These are phyloP conservation scores for Phlebopus sp. DNA, from an alignment of 1,284 basidiomycete species.

Conservation along the genomic window DNA sequence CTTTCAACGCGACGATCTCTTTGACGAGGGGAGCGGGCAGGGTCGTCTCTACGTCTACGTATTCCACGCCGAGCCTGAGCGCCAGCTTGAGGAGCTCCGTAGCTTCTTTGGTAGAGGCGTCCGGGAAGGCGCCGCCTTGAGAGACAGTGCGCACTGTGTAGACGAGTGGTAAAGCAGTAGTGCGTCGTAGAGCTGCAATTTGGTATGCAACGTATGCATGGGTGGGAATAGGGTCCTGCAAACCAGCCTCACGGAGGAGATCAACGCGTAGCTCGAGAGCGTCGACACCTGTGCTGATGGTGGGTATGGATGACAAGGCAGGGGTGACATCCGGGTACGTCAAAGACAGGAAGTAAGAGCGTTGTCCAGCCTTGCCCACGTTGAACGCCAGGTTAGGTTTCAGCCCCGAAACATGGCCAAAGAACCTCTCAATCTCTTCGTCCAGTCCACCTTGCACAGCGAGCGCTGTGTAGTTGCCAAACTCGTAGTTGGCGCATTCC, in stretches of 20 bases:
- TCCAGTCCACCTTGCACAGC: constrained; percentile 14
- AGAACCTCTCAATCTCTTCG: constrained; percentile 69
- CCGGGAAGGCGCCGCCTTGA: constrained; percentile 93
- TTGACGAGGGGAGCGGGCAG: constrained; percentile 66
- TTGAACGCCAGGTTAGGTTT: constrained; percentile 65
- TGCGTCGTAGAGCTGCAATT: constrained; percentile 76
- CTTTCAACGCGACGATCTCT: constrained; percentile 58
- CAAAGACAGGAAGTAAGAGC: constrained; percentile 89
- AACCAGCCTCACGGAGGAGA: constrained; percentile 60
- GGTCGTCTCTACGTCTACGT: constrained; percentile 88
- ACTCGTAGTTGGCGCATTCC: constrained; percentile 84
- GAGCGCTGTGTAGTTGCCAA: constrained; percentile 71
- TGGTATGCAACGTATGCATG: constrained; percentile 79
- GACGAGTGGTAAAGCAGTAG: constrained; percentile 83
- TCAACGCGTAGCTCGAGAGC: constrained; percentile 94
- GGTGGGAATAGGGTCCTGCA: constrained; percentile 60
- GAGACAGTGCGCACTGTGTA: constrained; percentile 87
- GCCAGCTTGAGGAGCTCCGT: constrained; percentile 80
- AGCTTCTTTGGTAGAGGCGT: constrained; percentile 71
- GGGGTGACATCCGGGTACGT: constrained; percentile 87
- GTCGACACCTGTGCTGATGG: constrained; percentile 83
- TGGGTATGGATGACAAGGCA: constrained; percentile 68
- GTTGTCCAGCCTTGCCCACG: constrained; percentile 48
- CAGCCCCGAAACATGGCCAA: constrained; percentile 82
- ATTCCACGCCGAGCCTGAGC: constrained; percentile 85